Base-by-base conservation (phyloP, 306 rosid genomes). In the Comarum palustre region DNA sequence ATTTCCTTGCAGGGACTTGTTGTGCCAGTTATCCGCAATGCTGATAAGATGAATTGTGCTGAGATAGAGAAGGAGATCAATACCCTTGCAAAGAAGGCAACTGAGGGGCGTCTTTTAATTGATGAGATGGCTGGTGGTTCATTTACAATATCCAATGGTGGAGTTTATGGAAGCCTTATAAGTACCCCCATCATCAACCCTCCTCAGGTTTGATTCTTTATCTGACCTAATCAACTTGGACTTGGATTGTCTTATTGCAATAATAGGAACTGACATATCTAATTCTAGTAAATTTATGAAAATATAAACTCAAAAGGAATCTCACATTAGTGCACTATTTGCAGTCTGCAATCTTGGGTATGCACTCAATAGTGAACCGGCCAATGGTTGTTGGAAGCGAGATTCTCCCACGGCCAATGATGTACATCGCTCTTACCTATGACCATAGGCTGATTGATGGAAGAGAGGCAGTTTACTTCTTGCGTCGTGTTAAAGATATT, bases 111-210 rank as follows among this genome's bases (percentile, higher is more conserved):
- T 66, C 68, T 85, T 74, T 91, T 92, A 48, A 89, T 91, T 71
- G 97, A 91, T 82, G 92, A 91, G 76, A 91, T 87, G 97, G 97
- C 92, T 59, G 97, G 97, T 71, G 97, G 95, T 63, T 85, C 92
- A 43, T 82, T 91, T 68, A 89, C 97, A 68, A 87, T 91, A 85
- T 91, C 95, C 11, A 91, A 91, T 61, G 97, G 92, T 51, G 97
- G 97, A 72, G 97, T 89, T 76, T 91, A 85, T 74, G 92, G 95
- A 73, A 91, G 92, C 71, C 97, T 91, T 84, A 76, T 89, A 82
- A 89, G 95, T 77, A 88, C 95, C 67, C 95, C 97, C 78, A 91
- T 91, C 38, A 89, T 89, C 80, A 91, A 91, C 73, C 97, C 97
- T 12, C 95, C 92, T 65, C 97, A 91, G 92, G 92, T 91, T 51